Conservation (phyloP, 2,329 filamentous ascomycete species). For the Fusarium tjaetaba region DNA sequence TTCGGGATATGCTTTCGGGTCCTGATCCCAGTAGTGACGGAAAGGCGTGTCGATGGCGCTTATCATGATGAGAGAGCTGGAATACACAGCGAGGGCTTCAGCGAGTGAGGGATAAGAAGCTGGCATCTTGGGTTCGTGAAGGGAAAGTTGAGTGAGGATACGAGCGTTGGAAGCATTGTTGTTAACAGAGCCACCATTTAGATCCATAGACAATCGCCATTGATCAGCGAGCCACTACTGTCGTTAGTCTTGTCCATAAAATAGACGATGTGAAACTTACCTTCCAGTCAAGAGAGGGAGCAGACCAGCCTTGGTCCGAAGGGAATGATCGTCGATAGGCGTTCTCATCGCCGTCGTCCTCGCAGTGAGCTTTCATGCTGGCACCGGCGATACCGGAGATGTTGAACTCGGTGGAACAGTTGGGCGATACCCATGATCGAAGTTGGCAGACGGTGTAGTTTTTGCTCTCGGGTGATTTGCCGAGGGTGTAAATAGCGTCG, state of each 20-base stretch:
- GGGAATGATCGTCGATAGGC: conserved; percentile 61
- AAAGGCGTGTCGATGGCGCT: conserved; percentile 69
- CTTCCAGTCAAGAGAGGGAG: conserved; percentile 61
- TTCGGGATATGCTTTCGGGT: conserved; percentile 13
- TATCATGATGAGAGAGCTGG: conserved; percentile 72
- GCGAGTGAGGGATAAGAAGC: conserved; percentile 71
- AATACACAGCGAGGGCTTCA: conserved; percentile 77
- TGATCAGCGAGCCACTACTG: conserved; percentile 58
- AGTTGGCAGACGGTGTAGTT: conserved; percentile 76
- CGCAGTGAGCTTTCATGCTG: conserved; percentile 68
- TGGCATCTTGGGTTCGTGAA: conserved; percentile 54
- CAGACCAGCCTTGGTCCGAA: conserved; percentile 44
- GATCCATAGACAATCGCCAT: conserved; percentile 65
- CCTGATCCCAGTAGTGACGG: conserved; percentile 63
- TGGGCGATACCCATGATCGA: conserved; percentile 68
- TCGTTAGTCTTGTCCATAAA: conserved; percentile 10
- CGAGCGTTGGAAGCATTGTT: conserved; percentile 68
- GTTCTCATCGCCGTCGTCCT: conserved; percentile 62
- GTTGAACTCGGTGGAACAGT: conserved; percentile 72
- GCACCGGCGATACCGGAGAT: conserved; percentile 67
- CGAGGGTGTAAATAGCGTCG: conserved; percentile 74
- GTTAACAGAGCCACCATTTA: conserved; percentile 65
- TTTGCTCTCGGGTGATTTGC: conserved; percentile 52
- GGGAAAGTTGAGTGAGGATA: conserved; percentile 64
- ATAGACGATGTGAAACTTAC: conserved; percentile 15